These are phyloP conservation scores for Kalmusia sp. DNA, from an alignment of 2,329 filamentous ascomycete species.

Conservation along the genomic window DNA sequence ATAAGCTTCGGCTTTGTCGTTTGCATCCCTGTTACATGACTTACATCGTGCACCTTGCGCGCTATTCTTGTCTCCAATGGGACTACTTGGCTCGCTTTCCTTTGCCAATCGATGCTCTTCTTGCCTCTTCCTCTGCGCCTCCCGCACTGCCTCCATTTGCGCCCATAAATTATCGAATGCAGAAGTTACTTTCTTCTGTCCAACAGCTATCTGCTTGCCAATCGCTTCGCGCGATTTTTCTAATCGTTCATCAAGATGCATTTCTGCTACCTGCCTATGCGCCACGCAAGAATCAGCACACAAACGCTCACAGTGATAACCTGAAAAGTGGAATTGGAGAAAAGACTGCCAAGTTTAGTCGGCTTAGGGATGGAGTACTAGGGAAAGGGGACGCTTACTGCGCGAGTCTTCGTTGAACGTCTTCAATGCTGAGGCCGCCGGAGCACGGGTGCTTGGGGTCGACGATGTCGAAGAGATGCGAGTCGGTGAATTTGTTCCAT, in stretches of 20 bases:
- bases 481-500: slow-evolving; percentile 76
- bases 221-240: slow-evolving; percentile 83
- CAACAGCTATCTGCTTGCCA: slow-evolving; percentile 86
- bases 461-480: slow-evolving; percentile 91
- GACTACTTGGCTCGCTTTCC: slow-evolving; percentile 33
- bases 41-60: slow-evolving; percentile 17
- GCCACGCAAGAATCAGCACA: slow-evolving; percentile 47
- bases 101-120: slow-evolving; percentile 61
- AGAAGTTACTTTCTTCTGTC: slow-evolving; percentile 84
- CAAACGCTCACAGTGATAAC: slow-evolving; percentile 34
- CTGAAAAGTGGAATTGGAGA: slow-evolving; percentile 38
- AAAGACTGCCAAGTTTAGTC: slow-evolving; percentile 41
- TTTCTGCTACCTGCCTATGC: slow-evolving; percentile 78
- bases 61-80: slow-evolving; percentile 2
- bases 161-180: slow-evolving; percentile 89
- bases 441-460: slow-evolving; percentile 93
- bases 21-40: no score
- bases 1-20: no score
- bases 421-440: slow-evolving; percentile 90
- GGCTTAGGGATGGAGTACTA: slow-evolving; percentile 19
- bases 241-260: slow-evolving; percentile 91
- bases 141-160: slow-evolving; percentile 83
- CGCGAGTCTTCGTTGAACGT: slow-evolving; percentile 86
- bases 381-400: slow-evolving; percentile 55
- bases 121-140: slow-evolving; percentile 70